Base-by-base conservation (phyloP, 352 stramenopile genomes). In the Blastocystis sp. region DNA sequence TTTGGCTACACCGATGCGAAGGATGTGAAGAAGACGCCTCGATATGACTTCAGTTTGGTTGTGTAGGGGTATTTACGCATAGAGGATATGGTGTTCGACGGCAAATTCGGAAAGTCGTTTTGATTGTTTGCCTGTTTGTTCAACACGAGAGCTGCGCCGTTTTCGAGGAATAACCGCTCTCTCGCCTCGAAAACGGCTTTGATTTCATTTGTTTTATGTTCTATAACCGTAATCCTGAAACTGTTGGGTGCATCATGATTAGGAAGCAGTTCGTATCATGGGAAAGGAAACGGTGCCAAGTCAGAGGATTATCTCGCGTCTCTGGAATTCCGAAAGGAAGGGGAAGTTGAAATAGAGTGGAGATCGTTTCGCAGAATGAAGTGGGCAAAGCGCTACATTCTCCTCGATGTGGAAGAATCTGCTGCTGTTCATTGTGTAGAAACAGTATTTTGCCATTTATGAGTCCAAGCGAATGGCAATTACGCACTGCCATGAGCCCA, bases 81-180 rank as follows among this genome's bases (percentile, higher is more conserved):
- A 84, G 74, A 70, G 9, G 53, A 66, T n/a, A 28, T 84, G 53
- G 48, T 84, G 9, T 84, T 67, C 61, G 74, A 84, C 52, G 56
- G 74, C 2, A n/a, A 52, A 28, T 84, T 40, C 28, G 74, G 60
- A 48, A 84, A 84, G 48, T 48, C 74, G 7, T 69, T 84, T 28
- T 84, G 43, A 43, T 53, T 41, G 67, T 34, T 62, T 70, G 14
- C 5, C 14, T 56, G 48, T 56, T 56, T 56, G 5, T 56, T 56
- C 14, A 14, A 56, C 5, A 56, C 5, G 14, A 56, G 5, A 56
- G 5, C 14, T 14, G 5, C 48, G 48, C 48, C 14, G 14, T 56
- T 56, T 56, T 14, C 5, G 5, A 56, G 48, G 14, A 14, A 56
- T 7, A 56, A 56, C 48, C 48, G 48, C 48, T 7, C 14, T 56